Evolutionary conservation across 2,329 filamentous ascomycete genomes (phyloP), one percentile per base, ranked within the genome.

Genomic region (Curvularia sp.): DNA sequence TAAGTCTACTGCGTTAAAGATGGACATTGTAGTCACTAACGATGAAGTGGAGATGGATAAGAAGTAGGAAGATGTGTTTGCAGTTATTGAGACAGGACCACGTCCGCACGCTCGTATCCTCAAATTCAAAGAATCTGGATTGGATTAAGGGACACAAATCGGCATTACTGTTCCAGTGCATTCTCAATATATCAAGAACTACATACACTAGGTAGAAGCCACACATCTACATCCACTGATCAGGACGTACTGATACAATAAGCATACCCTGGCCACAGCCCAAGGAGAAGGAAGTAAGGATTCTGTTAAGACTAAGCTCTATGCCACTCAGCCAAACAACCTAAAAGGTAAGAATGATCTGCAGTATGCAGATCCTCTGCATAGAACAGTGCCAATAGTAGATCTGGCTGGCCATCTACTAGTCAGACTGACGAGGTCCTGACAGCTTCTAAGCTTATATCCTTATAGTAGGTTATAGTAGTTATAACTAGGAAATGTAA

Each of bases 31-130:
- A 39, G 36, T 39, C 36, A 12, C n/a, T 8, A 21, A 21, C 8
- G 36, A 39, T 39, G 36, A 39, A 12, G 36, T 39, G 18, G 6
- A 39, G 15, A 21, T 53, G 32, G 42, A 18, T 27, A 39, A 21
- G 41, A 38, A 47, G 28, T 61, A 54, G 57, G 51, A 50, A 32
- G 36, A 58, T 12, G 32, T 57, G 3, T 52, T 58, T 36, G 50
- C 57, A 41, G 48, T 57, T 34, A 42, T 30, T 19, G 3, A 57
- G 43, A 23, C 46, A 28, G 38, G 25, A 38, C 19, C 42, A 46
- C 41, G n/a, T n/a, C 39, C 47, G 28, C 19, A 48, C 3, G 30
- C 47, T 25, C 47, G 30, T 18, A 56, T n/a, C 15, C 15, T 56
- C n/a, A 56, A 41, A 23, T 56, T 56, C 39, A 52, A 45, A 39